These are phyloP conservation scores for Aphanomyces euteiches DNA, from an alignment of 352 stramenopile species.

Conservation along the genomic window DNA sequence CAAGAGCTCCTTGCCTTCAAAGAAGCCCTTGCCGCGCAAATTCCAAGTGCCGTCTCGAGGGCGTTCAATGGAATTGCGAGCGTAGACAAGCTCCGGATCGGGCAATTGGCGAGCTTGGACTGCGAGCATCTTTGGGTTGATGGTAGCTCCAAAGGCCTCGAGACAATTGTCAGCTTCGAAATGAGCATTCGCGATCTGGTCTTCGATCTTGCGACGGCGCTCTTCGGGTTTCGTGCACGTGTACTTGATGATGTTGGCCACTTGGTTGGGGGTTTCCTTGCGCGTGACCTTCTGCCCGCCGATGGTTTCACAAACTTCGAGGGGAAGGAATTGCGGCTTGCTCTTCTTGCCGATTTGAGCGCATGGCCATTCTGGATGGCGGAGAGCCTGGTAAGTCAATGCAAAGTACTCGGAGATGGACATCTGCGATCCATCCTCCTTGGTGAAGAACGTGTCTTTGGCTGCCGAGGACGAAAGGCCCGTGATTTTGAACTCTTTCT, in stretches of 20 bases:
- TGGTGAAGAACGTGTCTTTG: constrained; percentile 39
- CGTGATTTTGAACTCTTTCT: constrained; percentile 59
- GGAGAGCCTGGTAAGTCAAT: background rate
- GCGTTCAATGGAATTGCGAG: background rate
- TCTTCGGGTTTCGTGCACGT: background rate
- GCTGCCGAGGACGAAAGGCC: constrained; percentile 43
- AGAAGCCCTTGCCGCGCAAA: background rate
- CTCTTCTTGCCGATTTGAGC: background rate
- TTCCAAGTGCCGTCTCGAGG: background rate
- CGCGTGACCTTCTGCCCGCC: background rate
- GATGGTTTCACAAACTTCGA: background rate
- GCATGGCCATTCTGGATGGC: background rate
- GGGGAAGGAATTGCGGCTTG: background rate
- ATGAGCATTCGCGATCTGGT: background rate
- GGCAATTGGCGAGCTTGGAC: background rate
- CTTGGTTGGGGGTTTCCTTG: constrained; percentile 2
- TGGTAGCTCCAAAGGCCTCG: background rate
- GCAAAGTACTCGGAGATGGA: background rate
- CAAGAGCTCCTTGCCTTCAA: background rate
- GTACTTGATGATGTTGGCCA: background rate
- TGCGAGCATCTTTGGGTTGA: background rate
- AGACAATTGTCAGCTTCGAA: background rate
- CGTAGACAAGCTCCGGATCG: background rate
- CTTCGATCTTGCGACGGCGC: background rate
- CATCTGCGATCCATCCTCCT: background rate